Conservation (phyloP, 2,329 filamentous ascomycete genomes). For the Aspergillus luchuensis region DNA sequence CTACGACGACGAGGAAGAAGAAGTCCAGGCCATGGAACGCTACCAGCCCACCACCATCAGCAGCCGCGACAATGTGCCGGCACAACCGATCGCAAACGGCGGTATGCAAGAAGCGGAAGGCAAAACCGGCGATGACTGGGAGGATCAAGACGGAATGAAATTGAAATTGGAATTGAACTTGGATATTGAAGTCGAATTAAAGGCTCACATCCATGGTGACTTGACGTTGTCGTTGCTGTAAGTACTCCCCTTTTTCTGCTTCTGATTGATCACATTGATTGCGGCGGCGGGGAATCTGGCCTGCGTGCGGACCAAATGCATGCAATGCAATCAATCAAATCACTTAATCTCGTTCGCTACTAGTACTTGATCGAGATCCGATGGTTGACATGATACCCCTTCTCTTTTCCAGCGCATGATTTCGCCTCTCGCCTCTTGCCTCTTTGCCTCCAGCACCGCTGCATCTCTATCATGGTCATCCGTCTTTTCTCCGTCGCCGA, state of each 20-base stretch:
- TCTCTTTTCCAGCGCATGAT: background rate
- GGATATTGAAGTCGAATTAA: conserved; percentile 64
- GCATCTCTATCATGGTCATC: no score
- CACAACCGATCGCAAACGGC: conserved; percentile 21
- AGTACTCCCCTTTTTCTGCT: conserved; percentile 25
- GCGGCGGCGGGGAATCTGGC: background rate
- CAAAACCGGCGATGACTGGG: conserved; percentile 21
- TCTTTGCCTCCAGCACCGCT: no score
- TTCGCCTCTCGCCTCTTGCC: no score
- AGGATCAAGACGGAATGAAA: conserved; percentile 51
- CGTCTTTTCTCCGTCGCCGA: no score
- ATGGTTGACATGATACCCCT: background rate
- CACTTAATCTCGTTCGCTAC: background rate
- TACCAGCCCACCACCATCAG: conserved; percentile 24
- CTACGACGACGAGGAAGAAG: conserved; percentile 33
- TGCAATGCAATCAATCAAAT: background rate
- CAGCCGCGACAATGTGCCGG: conserved; percentile 13
- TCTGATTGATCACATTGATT: background rate
- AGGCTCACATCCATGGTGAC: conserved; percentile 67
- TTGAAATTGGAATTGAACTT: conserved; percentile 62
- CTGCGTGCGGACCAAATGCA: background rate
- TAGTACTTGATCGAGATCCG: background rate
- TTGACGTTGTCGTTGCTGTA: conserved; percentile 57
- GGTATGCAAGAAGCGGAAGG: conserved; percentile 26
- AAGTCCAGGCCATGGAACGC: conserved; percentile 28